Evolutionary conservation across 768 basidiomycete species (phyloP), one percentile per base, ranked within the genome.

Genomic region (Psilocybe cubensis): DNA sequence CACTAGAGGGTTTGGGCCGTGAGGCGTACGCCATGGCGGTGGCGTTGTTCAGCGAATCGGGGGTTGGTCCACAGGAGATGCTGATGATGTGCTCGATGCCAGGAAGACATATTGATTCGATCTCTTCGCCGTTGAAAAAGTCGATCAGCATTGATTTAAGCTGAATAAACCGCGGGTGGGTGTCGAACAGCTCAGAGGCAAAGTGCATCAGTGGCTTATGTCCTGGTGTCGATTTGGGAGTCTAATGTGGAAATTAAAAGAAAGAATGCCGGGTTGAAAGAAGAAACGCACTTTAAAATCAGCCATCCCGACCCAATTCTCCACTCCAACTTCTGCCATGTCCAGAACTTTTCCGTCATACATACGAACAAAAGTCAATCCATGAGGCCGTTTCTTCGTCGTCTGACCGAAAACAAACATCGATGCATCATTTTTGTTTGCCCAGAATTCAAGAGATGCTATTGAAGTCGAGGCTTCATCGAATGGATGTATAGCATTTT

Each of bases 171-270:
- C 94, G 88, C 1, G 96, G 94, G 71, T 98, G 94, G 1, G 92
- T 87, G 65, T 96, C 94, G 72, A 98, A 99, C 9, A 98, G 81
- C 59, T 94, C 92, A 0, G 94, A 96, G 12, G 94, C 92, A 68
- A 99, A 99, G 69, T 96, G 94, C 81, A 99, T 87, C 62, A 98
- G 74, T 44, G 97, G 96, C 65, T 92, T 89, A 65, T 94, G 86
- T 9, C 95, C 96, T 21, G 90, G 86, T 3, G 94, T 89, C 12
- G 90, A 87, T 83, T 96, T 98, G 21, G 86, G 80, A 40, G 91
- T 89, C 97, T 95, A 14, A 21, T n/a, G 45, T 51, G 17, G n/a
- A 18, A 12, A 27, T 24, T 18, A 28, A 14, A 27, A 12, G 45
- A 25, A 18, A 9, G 50, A 1, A 17, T 4, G 31, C 1, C n/a